Evolutionary conservation across 306 rosid genomes (phyloP).

Genomic region (Fagus crenata): DNA sequence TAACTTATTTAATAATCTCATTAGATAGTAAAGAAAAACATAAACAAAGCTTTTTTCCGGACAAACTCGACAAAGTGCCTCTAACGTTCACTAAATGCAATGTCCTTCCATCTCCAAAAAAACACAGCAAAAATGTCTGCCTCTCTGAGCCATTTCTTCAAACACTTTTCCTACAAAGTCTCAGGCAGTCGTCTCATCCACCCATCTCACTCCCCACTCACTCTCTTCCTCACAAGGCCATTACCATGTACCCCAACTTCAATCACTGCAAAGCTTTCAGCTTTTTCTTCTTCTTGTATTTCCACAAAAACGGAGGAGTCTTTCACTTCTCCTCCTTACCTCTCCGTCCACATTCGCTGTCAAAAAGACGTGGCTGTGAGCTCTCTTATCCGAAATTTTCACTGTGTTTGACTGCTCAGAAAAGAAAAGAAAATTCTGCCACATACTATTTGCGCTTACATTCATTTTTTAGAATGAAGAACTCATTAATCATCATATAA

Average conservation of each 20-base stretch:
- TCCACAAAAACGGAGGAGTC: conserved; percentile 36
- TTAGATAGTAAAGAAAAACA: too few relatives aligned
- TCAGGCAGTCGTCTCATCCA: conserved; percentile 29
- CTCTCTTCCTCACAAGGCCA: conserved; percentile 29
- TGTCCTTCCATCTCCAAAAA: background rate
- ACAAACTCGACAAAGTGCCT: background rate
- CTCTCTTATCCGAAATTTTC: background rate
- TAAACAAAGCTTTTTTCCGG: background rate
- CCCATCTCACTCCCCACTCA: conserved; percentile 20
- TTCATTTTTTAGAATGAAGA: too few relatives aligned
- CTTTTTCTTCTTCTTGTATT: conserved; percentile 36
- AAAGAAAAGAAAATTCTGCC: too few relatives aligned
- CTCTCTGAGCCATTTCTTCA: conserved; percentile 33
- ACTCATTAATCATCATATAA: too few relatives aligned
- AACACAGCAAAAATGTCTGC: conserved; percentile 23
- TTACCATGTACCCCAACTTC: conserved; percentile 17
- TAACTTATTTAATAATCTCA: too few relatives aligned
- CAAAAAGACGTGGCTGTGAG: conserved; percentile 64
- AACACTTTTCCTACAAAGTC: conserved; percentile 37
- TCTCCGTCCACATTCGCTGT: conserved; percentile 65
- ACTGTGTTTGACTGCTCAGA: too few relatives aligned
- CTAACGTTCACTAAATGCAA: background rate
- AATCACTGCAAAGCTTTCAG: conserved; percentile 27
- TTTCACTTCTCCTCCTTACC: conserved; percentile 39
- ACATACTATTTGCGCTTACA: too few relatives aligned